Evolutionary conservation across 768 basidiomycete genomes (phyloP), one percentile per base, ranked within the genome.

Genomic region (Rhizopogon vulgaris): DNA sequence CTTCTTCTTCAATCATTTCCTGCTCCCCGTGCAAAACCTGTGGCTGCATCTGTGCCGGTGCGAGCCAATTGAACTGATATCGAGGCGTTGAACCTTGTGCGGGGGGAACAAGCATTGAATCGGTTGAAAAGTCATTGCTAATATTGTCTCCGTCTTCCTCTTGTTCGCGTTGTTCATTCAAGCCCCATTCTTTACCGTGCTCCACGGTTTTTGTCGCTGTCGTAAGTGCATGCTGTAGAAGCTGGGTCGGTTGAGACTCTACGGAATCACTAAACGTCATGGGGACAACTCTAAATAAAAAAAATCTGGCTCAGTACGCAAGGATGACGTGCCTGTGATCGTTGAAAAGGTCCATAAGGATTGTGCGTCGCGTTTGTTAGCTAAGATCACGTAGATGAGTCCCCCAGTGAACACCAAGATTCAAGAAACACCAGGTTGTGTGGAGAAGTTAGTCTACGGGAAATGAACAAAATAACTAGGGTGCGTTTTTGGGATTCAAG

Each of bases 51-150:
- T 84, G 78, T 1, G 79, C 80, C 8, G 66, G 56, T 3, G 74
- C 79, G 17, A 85, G 70, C 3, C 80, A 84, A 58, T 81, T 77
- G 54, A 81, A 74, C 60, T 79, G 76, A 65, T 84, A 83, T 51
- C 71, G 72, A 27, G 78, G 76, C 37, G 70, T 62, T 36, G 68
- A 63, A 56, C 61, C 64, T 53, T 54, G 55, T 17, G 15, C 48
- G 64, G 63, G 52, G 59, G 45, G 74, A 63, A 55, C 69, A 67
- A 58, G 66, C 32, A 66, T 72, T 10, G 75, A 78, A 57, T 75
- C 73, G 30, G 67, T 59, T 3, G 77, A 76, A 47, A 67, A 60
- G 41, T 76, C 71, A 28, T 70, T 69, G 34, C 62, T 61, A 34
- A 62, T 47, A 24, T 60, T 60, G 22, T 48, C 54, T 43, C 69